Evolutionary conservation across 805 yeast species (phyloP).

Genomic region (Millerozyma acaciae): DNA sequence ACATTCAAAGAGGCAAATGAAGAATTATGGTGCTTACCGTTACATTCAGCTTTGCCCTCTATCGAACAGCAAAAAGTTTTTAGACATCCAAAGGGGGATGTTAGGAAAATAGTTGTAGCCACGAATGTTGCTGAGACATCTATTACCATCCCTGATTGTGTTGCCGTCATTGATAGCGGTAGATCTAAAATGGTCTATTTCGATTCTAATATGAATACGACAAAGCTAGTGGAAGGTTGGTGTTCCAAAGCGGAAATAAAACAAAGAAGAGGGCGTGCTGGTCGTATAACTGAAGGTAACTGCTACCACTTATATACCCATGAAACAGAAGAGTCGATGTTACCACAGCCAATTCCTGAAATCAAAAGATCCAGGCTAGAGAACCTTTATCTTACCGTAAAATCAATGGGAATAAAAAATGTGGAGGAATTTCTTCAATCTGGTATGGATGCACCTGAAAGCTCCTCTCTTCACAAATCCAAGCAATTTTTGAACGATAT

Average conservation of each 20-base stretch:
- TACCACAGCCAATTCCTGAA: conserved; percentile 79
- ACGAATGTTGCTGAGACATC: conserved; percentile 98
- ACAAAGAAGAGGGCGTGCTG: conserved; percentile 97
- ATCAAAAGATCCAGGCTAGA: conserved; percentile 81
- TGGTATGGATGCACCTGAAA: conserved; percentile 81
- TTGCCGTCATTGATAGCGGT: conserved; percentile 86
- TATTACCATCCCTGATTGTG: conserved; percentile 92
- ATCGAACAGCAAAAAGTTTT: conserved; percentile 80
- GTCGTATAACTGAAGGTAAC: conserved; percentile 80
- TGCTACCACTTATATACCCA: conserved; percentile 79
- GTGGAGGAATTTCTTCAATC: conserved; percentile 65
- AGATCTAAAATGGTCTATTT: conserved; percentile 74
- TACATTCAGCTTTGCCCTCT: conserved; percentile 85
- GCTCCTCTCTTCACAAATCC: conserved; percentile 48
- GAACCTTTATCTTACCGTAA: conserved; percentile 75
- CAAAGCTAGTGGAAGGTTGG: conserved; percentile 75
- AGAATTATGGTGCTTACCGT: conserved; percentile 52
- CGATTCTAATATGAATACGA: conserved; percentile 63
- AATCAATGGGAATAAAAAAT: conserved; percentile 78
- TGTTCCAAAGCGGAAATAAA: conserved; percentile 85
- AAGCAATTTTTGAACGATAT: conserved; percentile 53
- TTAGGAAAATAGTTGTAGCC: conserved; percentile 77
- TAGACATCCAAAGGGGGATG: conserved; percentile 45
- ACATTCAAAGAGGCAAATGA: conserved; percentile 8
- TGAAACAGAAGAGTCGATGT: conserved; percentile 54